phyloP scores from a whole-genome alignment of 2,329 filamentous ascomycete genomes.

The Ophiostoma piceae region DNA sequence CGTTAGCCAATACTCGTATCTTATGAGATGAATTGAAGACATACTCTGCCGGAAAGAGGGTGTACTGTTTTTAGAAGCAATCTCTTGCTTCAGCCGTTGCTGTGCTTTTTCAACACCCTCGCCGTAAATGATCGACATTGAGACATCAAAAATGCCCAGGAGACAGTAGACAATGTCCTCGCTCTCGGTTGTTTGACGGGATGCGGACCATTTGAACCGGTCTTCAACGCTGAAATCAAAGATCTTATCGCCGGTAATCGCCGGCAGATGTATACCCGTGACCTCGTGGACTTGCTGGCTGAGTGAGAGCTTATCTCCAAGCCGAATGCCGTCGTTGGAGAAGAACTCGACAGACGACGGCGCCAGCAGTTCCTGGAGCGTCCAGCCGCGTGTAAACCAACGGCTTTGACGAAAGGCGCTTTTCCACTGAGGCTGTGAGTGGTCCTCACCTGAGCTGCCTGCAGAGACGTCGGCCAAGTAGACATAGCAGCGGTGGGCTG shows the following conservation, averaged over 20 bases:
- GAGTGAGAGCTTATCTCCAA: background rate
- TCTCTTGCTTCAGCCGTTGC: background rate
- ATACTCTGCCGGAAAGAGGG: background rate
- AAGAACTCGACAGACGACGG: constrained; percentile 5
- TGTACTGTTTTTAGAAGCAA: background rate
- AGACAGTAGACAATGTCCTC: background rate
- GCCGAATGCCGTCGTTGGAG: background rate
- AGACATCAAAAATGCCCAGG: background rate
- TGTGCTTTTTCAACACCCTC: background rate
- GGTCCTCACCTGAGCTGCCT: background rate
- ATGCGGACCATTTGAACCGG: background rate
- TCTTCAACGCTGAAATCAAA: background rate
- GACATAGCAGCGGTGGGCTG: background rate
- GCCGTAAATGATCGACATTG: background rate
- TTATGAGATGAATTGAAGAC: background rate
- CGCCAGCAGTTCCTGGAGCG: constrained; percentile 2
- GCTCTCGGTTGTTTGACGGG: constrained; percentile 1
- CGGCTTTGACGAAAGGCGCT: background rate
- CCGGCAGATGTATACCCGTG: background rate
- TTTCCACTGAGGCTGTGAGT: background rate
- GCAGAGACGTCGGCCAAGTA: background rate
- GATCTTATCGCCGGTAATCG: background rate
- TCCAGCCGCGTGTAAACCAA: constrained; percentile 3
- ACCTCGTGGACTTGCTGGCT: background rate
- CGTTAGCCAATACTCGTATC: background rate